Evolutionary conservation across 345 rosid species (phyloP), one percentile per base, ranked within the genome.

Genomic region (Erysimum cheiranthoides): DNA sequence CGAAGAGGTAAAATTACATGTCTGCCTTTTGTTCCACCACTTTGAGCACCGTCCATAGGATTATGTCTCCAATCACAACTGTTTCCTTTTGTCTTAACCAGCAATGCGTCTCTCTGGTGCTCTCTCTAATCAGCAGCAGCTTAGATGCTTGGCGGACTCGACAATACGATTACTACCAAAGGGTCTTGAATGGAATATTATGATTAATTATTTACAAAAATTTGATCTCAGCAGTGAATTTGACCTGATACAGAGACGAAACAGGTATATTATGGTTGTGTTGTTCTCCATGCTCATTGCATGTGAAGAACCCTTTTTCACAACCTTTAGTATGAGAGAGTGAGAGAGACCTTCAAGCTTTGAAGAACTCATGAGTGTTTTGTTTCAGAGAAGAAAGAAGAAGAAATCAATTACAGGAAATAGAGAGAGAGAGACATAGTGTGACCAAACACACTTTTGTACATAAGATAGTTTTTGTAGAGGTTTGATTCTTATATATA

Each of bases 131-230:
- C 47, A 61, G 35, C 35, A 39, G 66, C 50, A 61, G 66, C 50
- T 21, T 61, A 62, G 68, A 62, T 62, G 68, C 68, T 42, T 62
- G 96, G 98, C 81, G 96, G 80, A 89, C 96, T 6, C 84, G 98
- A 58, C 96, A 93, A 51, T 93, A 90, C 31, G 96, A 93, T 81
- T 93, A 93, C 75, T 93, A 93, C 75, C 96, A 93, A 80, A 85
- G 85, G 78, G 98, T 93, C 49, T 78, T 93, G 82, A 93, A 93
- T 76, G 96, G 95, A 70, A 93, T 93, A 76, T 79, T 90, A 76
- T 87, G 89, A 89, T 73, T 67, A 14, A n/a, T n/a, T 45, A 21
- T 13, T 2, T 30, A 32, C 54, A 59, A 60, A 31, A 17, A n/a
- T 17, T 42, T 57, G 53, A 43, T 70, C 53, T 69, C 42, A 17